These are phyloP conservation scores for Coemansia sp. DNA, from an alignment of 192 early-diverging fungal genomes.

Conservation along the genomic window DNA sequence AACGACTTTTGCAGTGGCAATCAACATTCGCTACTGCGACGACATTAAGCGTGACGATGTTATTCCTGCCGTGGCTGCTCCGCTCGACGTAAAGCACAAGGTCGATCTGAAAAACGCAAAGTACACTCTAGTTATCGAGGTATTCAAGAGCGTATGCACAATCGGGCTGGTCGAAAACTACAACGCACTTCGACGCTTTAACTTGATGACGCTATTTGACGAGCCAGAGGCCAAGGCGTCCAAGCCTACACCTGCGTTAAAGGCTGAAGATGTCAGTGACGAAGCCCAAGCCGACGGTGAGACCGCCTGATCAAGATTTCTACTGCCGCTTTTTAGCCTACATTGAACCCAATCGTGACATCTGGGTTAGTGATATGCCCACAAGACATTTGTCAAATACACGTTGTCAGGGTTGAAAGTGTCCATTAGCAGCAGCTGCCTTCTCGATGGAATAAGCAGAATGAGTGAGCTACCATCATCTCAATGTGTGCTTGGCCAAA, in stretches of 20 bases:
- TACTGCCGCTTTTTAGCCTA: not conserved
- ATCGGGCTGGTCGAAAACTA: conserved; percentile 53
- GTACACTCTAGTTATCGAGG: conserved; percentile 54
- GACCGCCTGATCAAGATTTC: not conserved
- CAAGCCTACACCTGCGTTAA: not conserved
- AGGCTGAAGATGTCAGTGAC: not conserved
- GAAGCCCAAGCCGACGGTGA: not conserved
- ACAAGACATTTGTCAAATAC: not conserved
- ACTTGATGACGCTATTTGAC: conserved; percentile 55
- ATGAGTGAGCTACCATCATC: not conserved
- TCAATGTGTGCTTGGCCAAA: not conserved
- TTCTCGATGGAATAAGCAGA: not conserved
- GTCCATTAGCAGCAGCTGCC: not conserved
- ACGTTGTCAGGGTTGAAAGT: not conserved
- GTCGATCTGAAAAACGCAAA: conserved; percentile 55
- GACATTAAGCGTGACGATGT: conserved; percentile 51
- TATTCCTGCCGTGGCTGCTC: conserved; percentile 53
- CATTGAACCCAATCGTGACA: not conserved
- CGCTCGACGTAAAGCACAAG: conserved; percentile 54
- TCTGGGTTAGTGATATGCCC: not conserved
- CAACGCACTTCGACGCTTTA: conserved; percentile 42
- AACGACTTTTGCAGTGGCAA: conserved; percentile 52
- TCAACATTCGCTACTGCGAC: conserved; percentile 57
- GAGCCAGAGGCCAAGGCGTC: conserved; percentile 15
- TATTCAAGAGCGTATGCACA: conserved; percentile 55